Conservation (phyloP, 1,284 basidiomycete species). For the Leccinum subrobustum region DNA sequence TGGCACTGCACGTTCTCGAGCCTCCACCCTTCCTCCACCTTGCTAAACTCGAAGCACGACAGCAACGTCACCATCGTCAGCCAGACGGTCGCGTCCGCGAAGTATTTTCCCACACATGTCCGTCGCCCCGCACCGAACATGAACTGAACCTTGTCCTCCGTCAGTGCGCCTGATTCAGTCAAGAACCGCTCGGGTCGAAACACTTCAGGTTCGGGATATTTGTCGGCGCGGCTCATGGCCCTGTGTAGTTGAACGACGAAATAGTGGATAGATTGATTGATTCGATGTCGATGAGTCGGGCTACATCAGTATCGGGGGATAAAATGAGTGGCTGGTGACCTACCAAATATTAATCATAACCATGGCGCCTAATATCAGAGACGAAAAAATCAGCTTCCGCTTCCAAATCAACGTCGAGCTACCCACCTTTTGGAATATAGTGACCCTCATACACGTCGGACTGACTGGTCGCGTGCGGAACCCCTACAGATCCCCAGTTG, state of each 20-base stretch:
- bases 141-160: constrained; percentile 37
- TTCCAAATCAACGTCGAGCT: neutral
- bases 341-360: constrained; percentile 5
- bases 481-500: neutral
- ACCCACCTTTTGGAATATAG: constrained; percentile 6
- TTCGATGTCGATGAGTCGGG: neutral
- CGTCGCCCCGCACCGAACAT: constrained; percentile 50
- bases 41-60: constrained; percentile 11
- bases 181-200: constrained; percentile 50
- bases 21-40: constrained; percentile 1
- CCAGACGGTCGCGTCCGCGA: constrained; percentile 12
- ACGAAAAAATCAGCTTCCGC: neutral
- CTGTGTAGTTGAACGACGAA: constrained; percentile 10
- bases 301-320: neutral
- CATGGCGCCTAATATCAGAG: neutral
- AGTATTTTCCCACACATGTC: constrained; percentile 2
- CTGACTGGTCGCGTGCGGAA: constrained; percentile 4
- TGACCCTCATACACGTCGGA: neutral
- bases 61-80: constrained; percentile 8
- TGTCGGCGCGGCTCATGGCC: constrained; percentile 45
- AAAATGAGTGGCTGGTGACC: neutral
- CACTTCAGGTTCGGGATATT: constrained; percentile 41
- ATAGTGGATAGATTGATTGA: neutral
- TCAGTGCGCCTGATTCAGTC: constrained; percentile 25
- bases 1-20: neutral